These are phyloP conservation scores for Coprinopsis cinerea DNA, from an alignment of 768 basidiomycete genomes.

Conservation along the genomic window DNA sequence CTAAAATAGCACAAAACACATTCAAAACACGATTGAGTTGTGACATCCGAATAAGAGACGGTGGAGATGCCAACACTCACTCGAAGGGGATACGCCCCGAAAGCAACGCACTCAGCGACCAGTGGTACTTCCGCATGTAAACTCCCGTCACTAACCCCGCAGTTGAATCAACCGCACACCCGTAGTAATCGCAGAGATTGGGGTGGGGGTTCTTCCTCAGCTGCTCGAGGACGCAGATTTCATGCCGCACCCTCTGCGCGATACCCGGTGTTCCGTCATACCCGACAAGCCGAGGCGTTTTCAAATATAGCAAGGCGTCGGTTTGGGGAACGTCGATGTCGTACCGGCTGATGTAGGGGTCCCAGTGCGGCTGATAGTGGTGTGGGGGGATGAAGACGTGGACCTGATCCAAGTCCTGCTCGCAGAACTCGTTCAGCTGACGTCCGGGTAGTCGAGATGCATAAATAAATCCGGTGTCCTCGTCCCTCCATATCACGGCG, in stretches of 20 bases:
- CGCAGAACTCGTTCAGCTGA: slow-evolving; percentile 3
- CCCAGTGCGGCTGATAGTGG: slow-evolving; percentile 10
- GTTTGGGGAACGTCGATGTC: slow-evolving; percentile 4
- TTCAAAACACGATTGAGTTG: slow-evolving; percentile 3
- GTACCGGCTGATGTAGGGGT: slow-evolving; percentile 1
- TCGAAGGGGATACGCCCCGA: slow-evolving; percentile 3
- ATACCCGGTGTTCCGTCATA: slow-evolving; percentile 8
- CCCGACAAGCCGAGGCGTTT: slow-evolving; percentile 10
- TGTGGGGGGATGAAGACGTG: slow-evolving; percentile 1
- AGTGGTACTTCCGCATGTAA: slow-evolving; percentile 13
- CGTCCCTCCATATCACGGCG: slow-evolving; percentile 9
- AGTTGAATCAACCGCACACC: slow-evolving; percentile 13
- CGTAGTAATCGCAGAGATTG: slow-evolving; percentile 17
- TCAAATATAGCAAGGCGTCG: slow-evolving; percentile 5
- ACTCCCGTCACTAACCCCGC: slow-evolving; percentile 14
- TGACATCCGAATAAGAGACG: not conserved
- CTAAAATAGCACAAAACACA: not conserved
- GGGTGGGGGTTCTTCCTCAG: slow-evolving; percentile 16
- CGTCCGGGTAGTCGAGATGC: slow-evolving; percentile 6
- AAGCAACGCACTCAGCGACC: slow-evolving; percentile 10
- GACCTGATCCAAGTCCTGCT: slow-evolving; percentile 1
- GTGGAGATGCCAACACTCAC: slow-evolving; percentile 9
- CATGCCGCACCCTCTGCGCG: slow-evolving; percentile 9
- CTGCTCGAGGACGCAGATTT: slow-evolving; percentile 14
- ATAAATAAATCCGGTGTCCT: not conserved